Evolutionary conservation across 164 flowering plant species (phyloP), one percentile per base, ranked within the genome.

Genomic region (Pachysandra terminalis): DNA sequence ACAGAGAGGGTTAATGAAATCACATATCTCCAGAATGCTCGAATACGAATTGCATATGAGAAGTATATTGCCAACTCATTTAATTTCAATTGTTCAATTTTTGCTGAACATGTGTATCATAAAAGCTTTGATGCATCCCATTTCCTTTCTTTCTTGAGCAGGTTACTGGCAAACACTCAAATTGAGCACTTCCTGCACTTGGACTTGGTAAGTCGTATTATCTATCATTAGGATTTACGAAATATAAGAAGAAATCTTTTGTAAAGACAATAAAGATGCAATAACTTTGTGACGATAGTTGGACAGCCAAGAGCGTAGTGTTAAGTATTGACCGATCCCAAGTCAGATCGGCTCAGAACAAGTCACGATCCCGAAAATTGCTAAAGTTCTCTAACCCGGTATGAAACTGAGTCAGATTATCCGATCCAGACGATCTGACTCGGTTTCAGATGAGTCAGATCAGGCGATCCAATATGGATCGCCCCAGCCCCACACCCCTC

Each of bases 111-210:
- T 24, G 32, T 35, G 23, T 9, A 17, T 0, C 25, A 8, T 13
- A 13, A 15, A 40, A 21, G 32, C 26, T 24, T 14, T 32, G 12
- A 35, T n/a, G 48, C 25, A 55, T 63, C 21, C 51, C 25, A 26
- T 32, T 22, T 13, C 52, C 25, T 57, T n/a, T 63, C 32, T 69
- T 37, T 73, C 25, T 22, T 70, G 32, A 54, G 69, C 80, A 93
- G 92, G 79, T 80, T 93, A 74, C 75, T 86, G 68, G 67, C 72
- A 60, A 68, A 85, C 59, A 68, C 85, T 6, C 69, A 35, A 61
- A 75, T 89, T 56, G 87, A 86, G 61, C 73, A 78, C 37, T 83
- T 77, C 74, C 71, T 93, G 61, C 90, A 84, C 69, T 78, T 93
- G 97, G 92, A 93, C 79, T 48, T 90, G 89, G 96, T 90, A 79